phyloP scores from a whole-genome alignment of 2,329 filamentous ascomycete species.

The Hypomyces perniciosus region DNA sequence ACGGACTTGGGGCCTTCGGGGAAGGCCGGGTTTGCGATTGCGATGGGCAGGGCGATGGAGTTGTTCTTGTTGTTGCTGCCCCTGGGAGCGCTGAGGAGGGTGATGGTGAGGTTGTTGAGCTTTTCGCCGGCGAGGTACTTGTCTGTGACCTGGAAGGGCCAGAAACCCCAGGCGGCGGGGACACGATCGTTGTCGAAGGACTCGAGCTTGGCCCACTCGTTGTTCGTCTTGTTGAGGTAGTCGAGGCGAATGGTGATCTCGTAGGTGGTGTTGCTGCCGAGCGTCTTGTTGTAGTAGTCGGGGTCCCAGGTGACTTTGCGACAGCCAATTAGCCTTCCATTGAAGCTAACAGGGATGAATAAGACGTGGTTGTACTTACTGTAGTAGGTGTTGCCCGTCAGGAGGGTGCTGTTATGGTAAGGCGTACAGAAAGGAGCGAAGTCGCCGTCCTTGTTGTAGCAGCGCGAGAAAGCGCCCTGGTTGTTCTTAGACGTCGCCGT shows the following conservation, averaged over 20 bases:
- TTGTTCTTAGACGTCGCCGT: slow-evolving; percentile 36
- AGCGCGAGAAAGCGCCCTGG: slow-evolving; percentile 44
- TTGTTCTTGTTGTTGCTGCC: slow-evolving; percentile 31
- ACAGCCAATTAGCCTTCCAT: no score
- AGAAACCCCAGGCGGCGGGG: slow-evolving; percentile 41
- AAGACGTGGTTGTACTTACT: slow-evolving; percentile 28
- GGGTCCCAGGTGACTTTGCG: slow-evolving; percentile 51
- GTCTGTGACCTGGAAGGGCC: slow-evolving; percentile 36
- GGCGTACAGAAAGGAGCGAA: slow-evolving; percentile 49
- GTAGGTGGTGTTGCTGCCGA: slow-evolving; percentile 23
- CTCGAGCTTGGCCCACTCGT: slow-evolving; percentile 33
- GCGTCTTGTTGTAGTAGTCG: slow-evolving; percentile 39
- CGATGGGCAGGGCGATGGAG: slow-evolving; percentile 38
- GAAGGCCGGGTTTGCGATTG: slow-evolving; percentile 26
- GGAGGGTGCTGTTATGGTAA: slow-evolving; percentile 35
- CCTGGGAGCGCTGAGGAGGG: slow-evolving; percentile 34
- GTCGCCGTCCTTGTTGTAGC: slow-evolving; percentile 41
- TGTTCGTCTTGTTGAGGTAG: slow-evolving; percentile 32
- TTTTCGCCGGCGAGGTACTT: slow-evolving; percentile 32
- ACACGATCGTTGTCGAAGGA: slow-evolving; percentile 27
- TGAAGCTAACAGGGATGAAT: background rate
- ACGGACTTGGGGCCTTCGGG: slow-evolving; percentile 32
- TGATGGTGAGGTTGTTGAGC: slow-evolving; percentile 43
- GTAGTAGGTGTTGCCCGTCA: slow-evolving; percentile 45
- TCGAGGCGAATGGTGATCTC: slow-evolving; percentile 35